Base-by-base conservation (phyloP, 1,284 basidiomycete species). In the Microbotryum saponariae region DNA sequence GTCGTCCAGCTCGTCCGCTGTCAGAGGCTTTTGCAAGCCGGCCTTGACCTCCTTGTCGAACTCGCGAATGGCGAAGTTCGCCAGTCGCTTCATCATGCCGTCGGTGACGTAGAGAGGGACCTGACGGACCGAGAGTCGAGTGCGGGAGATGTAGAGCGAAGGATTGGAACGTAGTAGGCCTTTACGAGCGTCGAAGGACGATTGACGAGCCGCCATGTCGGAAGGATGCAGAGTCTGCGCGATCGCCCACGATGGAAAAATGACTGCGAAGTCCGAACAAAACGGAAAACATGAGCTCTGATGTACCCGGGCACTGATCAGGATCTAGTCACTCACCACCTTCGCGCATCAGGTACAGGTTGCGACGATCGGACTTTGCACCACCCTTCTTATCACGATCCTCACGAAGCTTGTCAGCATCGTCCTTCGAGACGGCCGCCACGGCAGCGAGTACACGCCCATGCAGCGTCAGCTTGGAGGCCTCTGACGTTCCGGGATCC, bases 341-440 rank as follows among this genome's bases (percentile, higher is more conserved):
- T 82, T 99, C 96, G 25, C 90, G 84, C 72, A 99, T 83, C 58
- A 99, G 82, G 76, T 97, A 97, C 70, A 96, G 85, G 75, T 97
- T 97, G 23, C 94, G 83, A 77, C 96, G 96, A 76, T 99, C 96
- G 1, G 86, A 86, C 76, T 93, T 93, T 75, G 92, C 86, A 56
- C 91, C 81, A 25, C 73, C 71, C 59, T 83, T 82, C 70, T 84
- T 83, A 72, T 94, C 91, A 8, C 87, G 85, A 29, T 86, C 88
- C 65, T 94, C 91, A 71, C 88, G 89, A 53, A 97, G 81, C 74
- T 87, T 86, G 4, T 83, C 81, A 10, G 96, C 96, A 70, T 88
- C 82, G 65, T 91, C 89, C 51, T 92, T 80, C 0, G 91, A 91
- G 20, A 99, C 92, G 4, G 96, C 96, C 20, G 86, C 84, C 21